Evolutionary conservation across 2,329 filamentous ascomycete species (phyloP), one percentile per base, ranked within the genome.

Genomic region (Colletotrichum trifolii): DNA sequence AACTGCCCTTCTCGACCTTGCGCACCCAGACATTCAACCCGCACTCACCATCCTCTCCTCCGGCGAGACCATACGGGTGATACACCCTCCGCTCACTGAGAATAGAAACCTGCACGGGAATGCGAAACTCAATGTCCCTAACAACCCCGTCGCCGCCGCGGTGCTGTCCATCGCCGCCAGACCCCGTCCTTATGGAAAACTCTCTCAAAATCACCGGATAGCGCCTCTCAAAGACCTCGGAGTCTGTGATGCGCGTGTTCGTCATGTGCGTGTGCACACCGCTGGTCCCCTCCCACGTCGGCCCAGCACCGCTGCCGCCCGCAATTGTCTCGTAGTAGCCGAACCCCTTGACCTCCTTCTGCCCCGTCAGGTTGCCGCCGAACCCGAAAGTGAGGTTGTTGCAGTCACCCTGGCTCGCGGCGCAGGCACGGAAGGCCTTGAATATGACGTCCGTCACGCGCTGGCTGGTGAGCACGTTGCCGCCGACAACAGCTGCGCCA

Each of bases 21-120:
- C 92, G 83, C 38, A 96, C 89, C 95, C 95, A 98, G 49, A 96
- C 81, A 71, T 98, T 98, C 67, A 94, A 79, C 0, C 95, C 95
- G 54, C 91, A 90, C 70, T 87, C 79, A 0, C 89, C 95, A 67
- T 95, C 91, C 61, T 89, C 90, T 4, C 95, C 95, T 0, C 95
- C 95, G 25, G 89, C 89, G 64, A 97, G 83, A 0, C 95, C 94
- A 70, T 94, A 97, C 1, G 79, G 92, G 49, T 86, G 86, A 70
- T 92, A 92, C 0, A 94, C 91, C n/a, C 92, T 81, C 11, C 92
- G 77, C 76, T 96, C 92, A 43, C 88, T 91, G 8, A 96, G 79
- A 49, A 96, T 95, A 1, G 87, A 91, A 8, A 92, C 90, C 72
- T 93, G 89, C 3, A 95, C 86, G 0, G 91, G 89, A 57, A 92